Conservation (phyloP, 2,329 filamentous ascomycete genomes). For the Lasiodiplodia sp. region DNA sequence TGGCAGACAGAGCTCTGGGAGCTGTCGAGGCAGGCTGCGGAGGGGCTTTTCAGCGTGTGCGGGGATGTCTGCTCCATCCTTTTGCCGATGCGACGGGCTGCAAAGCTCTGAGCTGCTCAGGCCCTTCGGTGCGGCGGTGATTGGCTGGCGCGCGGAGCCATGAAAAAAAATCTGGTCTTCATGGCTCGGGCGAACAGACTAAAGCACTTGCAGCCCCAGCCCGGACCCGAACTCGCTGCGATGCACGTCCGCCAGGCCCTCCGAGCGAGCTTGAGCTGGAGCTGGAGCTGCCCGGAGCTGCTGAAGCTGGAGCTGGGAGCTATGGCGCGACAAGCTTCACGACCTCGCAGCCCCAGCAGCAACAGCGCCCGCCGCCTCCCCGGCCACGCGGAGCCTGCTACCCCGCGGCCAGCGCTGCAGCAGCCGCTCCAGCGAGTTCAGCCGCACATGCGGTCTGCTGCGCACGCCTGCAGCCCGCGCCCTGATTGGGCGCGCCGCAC, state of each 20-base stretch:
- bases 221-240: conserved; percentile 8
- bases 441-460: neutral
- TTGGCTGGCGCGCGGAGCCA: conserved; percentile 19
- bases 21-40: conserved; percentile 20
- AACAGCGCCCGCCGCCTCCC: conserved; percentile 4
- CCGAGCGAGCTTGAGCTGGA: conserved; percentile 2
- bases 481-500: conserved; percentile 3
- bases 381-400: neutral
- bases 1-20: conserved; percentile 11
- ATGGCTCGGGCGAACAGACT: neutral
- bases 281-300: conserved; percentile 15
- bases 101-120: conserved; percentile 26
- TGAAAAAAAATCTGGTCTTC: conserved; percentile 22
- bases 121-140: conserved; percentile 23
- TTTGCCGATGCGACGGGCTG: conserved; percentile 25
- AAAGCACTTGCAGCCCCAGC: conserved; percentile 16
- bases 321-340: conserved; percentile 16
- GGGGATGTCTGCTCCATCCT: conserved; percentile 27
- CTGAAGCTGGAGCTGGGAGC: conserved; percentile 17
- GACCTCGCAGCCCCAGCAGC: neutral
- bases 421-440: neutral
- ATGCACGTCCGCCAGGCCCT: conserved; percentile 1
- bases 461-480: neutral
- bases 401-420: neutral
- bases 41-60: conserved; percentile 28